phyloP scores from a whole-genome alignment of 148 eudicot genomes.

The Beta vulgaris region DNA sequence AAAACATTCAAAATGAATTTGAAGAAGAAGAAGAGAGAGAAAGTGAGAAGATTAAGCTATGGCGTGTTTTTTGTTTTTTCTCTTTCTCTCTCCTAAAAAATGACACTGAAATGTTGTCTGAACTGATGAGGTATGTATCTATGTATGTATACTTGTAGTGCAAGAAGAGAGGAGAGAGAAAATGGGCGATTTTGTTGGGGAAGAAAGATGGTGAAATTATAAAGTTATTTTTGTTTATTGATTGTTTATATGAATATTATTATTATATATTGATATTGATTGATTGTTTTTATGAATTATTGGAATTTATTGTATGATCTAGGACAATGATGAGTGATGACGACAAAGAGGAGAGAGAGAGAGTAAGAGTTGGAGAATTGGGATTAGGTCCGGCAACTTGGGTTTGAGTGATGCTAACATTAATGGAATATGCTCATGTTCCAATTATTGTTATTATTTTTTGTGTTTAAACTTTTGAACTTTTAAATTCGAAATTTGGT shows the following conservation, averaged over 20 bases:
- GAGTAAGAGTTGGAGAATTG: not conserved
- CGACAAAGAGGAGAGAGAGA: not conserved
- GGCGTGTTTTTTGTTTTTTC: too few species aligned
- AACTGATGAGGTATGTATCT: too few species aligned
- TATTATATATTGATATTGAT: not conserved
- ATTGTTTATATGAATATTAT: not conserved
- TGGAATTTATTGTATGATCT: not conserved
- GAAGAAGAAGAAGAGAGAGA: not conserved
- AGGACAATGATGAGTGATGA: not conserved
- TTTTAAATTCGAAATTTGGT: too few species aligned
- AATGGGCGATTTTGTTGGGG: not conserved
- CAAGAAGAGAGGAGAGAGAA: not conserved
- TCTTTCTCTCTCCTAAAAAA: not conserved
- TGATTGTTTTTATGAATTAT: not conserved
- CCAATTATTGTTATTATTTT: too few species aligned
- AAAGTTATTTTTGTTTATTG: not conserved
- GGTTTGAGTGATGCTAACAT: not conserved
- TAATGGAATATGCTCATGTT: conserved; percentile 15
- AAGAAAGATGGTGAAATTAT: not conserved
- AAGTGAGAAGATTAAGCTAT: not conserved
- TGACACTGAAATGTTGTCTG: too few species aligned
- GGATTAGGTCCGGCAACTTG: conserved; percentile 27
- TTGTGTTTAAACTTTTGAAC: too few species aligned
- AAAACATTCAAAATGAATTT: conserved; percentile 1
- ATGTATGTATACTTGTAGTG: not conserved